Conservation (phyloP, 306 rosid species). For the Begonia loranthoides region DNA sequence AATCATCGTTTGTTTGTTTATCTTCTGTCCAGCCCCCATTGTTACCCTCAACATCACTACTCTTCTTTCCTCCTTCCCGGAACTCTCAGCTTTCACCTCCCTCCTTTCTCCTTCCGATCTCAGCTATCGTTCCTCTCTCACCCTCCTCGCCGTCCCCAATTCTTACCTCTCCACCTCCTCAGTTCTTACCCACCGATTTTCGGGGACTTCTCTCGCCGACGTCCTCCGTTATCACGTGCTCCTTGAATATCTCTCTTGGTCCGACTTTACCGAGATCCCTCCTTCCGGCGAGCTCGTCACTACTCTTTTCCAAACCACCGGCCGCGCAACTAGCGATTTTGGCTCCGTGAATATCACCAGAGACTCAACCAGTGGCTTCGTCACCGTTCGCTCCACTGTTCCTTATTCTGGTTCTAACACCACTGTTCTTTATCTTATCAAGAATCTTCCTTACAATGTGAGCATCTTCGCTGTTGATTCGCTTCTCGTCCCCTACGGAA, state of each 20-base stretch:
- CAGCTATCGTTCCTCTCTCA: constrained; percentile 50
- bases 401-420: constrained; percentile 56
- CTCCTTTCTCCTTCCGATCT: constrained; percentile 62
- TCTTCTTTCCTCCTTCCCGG: constrained; percentile 63
- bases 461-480: constrained; percentile 62
- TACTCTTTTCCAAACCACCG: constrained; percentile 88
- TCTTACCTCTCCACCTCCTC: constrained; percentile 32
- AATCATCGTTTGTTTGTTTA: constrained; percentile 10
- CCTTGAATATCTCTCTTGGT: constrained; percentile 58
- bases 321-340: constrained; percentile 70
- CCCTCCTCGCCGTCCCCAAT: constrained; percentile 90
- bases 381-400: constrained; percentile 52
- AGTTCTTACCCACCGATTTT: constrained; percentile 41
- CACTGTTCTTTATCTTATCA: constrained; percentile 38
- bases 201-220: constrained; percentile 50
- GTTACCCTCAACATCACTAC: constrained; percentile 52
- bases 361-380: constrained; percentile 28
- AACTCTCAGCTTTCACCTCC: constrained; percentile 55
- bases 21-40: constrained; percentile 12
- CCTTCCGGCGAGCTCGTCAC: constrained; percentile 74
- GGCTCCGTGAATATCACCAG: constrained; percentile 81
- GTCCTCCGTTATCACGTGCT: constrained; percentile 93
- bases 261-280: constrained; percentile 52
- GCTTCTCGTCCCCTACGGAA: constrained; percentile 55
- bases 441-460: constrained; percentile 79